Base-by-base conservation (phyloP, 192 early-diverging fungal genomes). In the Coemansia sp. region DNA sequence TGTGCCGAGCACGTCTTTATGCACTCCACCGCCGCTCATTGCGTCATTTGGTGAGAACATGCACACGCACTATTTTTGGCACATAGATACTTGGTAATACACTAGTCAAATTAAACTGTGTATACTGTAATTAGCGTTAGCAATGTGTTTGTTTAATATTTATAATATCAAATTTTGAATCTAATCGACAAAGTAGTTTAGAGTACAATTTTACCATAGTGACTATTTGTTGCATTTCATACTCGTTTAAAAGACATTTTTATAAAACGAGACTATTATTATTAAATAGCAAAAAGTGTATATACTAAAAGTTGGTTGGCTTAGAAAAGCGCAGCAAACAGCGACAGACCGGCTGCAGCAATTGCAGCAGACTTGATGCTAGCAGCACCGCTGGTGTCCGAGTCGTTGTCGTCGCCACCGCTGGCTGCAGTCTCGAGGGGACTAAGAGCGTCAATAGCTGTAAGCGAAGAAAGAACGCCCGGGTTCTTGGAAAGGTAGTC, bases 251-350 rank as follows among this genome's bases (percentile, higher is more conserved):
- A 21, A 21, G 21, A 35, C 31, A 35, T 35, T 35, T 35, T 27
- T 35, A 8, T 8, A 35, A 35, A 7, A 6, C 31, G 31, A 35
- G 31, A 35, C 31, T 7, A 6, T 21, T 35, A 6, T 8, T 35
- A 35, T 35, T 35, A 35, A 35, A 35, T 35, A 35, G 31, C 31
- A 35, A 35, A 35, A 35, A 35, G 31, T 35, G 7, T 35, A 35
- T 35, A 7, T 35, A 35, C 31, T 35, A 4, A 35, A 22, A 21
- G 7, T 26, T 4, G n/a, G n/a, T 4, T 6, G 50, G n/a, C 14
- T 61, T 67, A 77, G 54, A 77, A 65, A 22, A 77, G 69, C 1
- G 75, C 69, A 35, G 55, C 62, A 45, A 43, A 26, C 9, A 50
- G 52, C 17, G 49, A 41, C 26, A 68, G 19, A 27, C 61, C 75